These are phyloP conservation scores for Rubia occidens DNA, from an alignment of 305 asterid species.

Conservation along the genomic window DNA sequence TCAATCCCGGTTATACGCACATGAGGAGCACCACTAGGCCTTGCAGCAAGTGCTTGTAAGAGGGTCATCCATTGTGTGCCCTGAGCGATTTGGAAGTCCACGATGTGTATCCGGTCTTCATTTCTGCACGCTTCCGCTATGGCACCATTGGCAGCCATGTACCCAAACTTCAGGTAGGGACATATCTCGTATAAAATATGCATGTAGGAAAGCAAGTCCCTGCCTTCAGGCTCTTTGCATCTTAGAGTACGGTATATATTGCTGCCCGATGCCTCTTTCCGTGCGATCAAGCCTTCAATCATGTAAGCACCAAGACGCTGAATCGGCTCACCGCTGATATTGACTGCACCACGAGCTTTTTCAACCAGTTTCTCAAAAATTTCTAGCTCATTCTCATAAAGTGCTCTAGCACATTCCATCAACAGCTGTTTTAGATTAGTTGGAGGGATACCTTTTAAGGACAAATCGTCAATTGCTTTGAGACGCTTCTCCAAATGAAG, in stretches of 20 bases:
- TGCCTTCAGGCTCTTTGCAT: conserved; percentile 56
- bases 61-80: conserved; percentile 90
- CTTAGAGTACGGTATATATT: conserved; percentile 60
- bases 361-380: conserved; percentile 41
- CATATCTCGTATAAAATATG: conserved; percentile 69
- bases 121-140: conserved; percentile 69
- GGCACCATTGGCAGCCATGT: conserved; percentile 87
- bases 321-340: conserved; percentile 70
- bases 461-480: conserved; percentile 28
- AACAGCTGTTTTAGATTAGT: conserved; percentile 46
- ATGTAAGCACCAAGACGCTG: conserved; percentile 86
- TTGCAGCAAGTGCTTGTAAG: conserved; percentile 73
- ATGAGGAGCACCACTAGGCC: conserved; percentile 73
- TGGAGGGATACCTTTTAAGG: conserved; percentile 33
- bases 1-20: conserved; percentile 84
- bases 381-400: conserved; percentile 32
- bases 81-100: conserved; percentile 72
- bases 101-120: conserved; percentile 66
- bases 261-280: conserved; percentile 63
- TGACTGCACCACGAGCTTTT: conserved; percentile 45
- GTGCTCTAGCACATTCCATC: conserved; percentile 58
- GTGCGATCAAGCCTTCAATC: conserved; percentile 66
- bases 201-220: conserved; percentile 65
- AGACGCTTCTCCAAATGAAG: conserved; percentile 25
- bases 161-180: conserved; percentile 73